phyloP scores from a whole-genome alignment of 192 early-diverging fungal genomes.

The Chytriomyces hyalinus region DNA sequence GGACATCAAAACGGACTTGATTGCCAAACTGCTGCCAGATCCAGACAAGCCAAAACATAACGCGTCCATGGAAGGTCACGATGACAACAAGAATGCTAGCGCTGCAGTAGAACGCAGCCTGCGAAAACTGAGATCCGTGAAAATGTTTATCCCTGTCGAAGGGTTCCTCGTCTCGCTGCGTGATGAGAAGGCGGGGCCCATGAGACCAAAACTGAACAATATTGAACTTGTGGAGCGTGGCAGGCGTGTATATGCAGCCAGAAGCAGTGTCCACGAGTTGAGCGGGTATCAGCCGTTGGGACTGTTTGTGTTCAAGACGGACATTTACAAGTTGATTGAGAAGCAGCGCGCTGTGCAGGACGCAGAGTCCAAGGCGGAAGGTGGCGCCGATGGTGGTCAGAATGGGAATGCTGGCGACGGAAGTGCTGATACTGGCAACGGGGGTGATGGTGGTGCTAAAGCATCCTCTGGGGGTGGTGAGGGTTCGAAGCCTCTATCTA shows the following conservation, averaged over 20 bases:
- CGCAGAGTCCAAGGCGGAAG: neutral
- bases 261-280: neutral
- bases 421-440: too few species aligned
- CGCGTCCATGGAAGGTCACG: neutral
- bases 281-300: slow-evolving; percentile 9
- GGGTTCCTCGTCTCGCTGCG: neutral
- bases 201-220: neutral
- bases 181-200: slow-evolving; percentile 1
- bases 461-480: too few species aligned
- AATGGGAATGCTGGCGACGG: too few species aligned
- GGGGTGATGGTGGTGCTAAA: too few species aligned
- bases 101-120: neutral
- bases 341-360: neutral
- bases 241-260: neutral
- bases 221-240: slow-evolving; percentile 2
- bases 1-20: neutral
- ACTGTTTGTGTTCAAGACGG: neutral
- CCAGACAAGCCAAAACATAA: slow-evolving; percentile 1
- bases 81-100: neutral
- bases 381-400: too few species aligned
- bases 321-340: slow-evolving; percentile 5
- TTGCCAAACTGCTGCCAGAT: neutral
- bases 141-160: neutral
- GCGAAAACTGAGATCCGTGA: neutral
- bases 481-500: too few species aligned